phyloP scores from a whole-genome alignment of 2,329 filamentous ascomycete genomes.

The Chaetomium sp. region DNA sequence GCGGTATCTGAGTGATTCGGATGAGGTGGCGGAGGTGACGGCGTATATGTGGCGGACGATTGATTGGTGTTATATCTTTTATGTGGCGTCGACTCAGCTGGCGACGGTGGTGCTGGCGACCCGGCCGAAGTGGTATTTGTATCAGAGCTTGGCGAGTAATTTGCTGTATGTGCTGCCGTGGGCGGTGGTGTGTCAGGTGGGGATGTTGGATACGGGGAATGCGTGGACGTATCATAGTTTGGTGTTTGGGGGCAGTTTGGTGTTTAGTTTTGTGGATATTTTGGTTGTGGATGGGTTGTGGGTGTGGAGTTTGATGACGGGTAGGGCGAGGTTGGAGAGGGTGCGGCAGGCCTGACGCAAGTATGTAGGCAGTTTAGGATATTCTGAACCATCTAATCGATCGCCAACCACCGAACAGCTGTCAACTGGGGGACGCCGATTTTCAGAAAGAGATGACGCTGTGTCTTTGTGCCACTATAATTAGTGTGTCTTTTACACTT shows the following conservation, averaged over 20 bases:
- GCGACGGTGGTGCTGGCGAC: conserved; percentile 60
- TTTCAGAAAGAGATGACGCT: no score
- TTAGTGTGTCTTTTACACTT: no score
- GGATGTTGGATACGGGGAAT: conserved; percentile 41
- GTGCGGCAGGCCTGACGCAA: conserved; percentile 22
- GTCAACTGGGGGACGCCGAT: background rate
- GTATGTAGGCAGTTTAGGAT: background rate
- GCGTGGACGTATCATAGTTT: conserved; percentile 63
- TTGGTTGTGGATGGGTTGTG: conserved; percentile 44
- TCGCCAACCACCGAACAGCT: background rate
- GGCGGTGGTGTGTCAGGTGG: conserved; percentile 55
- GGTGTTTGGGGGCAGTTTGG: conserved; percentile 61
- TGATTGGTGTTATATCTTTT: conserved; percentile 65
- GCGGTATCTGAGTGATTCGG: conserved; percentile 51
- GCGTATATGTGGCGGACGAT: conserved; percentile 59
- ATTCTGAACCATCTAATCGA: background rate
- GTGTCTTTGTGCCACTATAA: no score
- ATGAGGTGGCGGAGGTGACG: conserved; percentile 52
- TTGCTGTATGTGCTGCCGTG: conserved; percentile 63
- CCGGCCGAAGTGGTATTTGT: conserved; percentile 59
- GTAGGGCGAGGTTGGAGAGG: conserved; percentile 35
- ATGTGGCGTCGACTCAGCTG: conserved; percentile 58
- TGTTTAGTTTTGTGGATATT: conserved; percentile 59
- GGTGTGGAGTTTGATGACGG: conserved; percentile 43
- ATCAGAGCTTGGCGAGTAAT: conserved; percentile 60